These are phyloP conservation scores for Suillus decipiens DNA, from an alignment of 768 basidiomycete species.

Conservation along the genomic window DNA sequence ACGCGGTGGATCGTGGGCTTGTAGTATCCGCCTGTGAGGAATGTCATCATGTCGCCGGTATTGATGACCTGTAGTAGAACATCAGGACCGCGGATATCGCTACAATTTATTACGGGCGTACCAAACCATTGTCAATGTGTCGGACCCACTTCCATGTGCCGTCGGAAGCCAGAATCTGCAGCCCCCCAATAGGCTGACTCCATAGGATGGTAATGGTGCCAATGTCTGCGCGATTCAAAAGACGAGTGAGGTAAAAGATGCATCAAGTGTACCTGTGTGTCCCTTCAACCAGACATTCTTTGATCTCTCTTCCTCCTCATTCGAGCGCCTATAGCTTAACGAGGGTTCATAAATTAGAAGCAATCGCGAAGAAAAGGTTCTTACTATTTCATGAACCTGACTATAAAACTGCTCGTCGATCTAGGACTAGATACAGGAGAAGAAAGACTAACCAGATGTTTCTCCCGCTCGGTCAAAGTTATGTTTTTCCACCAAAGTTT, in stretches of 20 bases:
- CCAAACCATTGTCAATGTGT: slow-evolving; percentile 39
- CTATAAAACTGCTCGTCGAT: slow-evolving; percentile 16
- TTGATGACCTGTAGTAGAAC: slow-evolving; percentile 36
- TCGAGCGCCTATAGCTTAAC: slow-evolving; percentile 32
- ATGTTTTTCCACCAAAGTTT: slow-evolving; percentile 34
- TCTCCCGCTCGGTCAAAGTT: slow-evolving; percentile 29
- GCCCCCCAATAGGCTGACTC: slow-evolving; percentile 39
- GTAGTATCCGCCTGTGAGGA: slow-evolving; percentile 38
- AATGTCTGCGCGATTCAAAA: slow-evolving; percentile 25
- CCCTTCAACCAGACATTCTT: slow-evolving; percentile 38
- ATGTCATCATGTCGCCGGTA: slow-evolving; percentile 36
- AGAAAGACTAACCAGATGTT: slow-evolving; percentile 27
- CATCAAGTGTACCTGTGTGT: slow-evolving; percentile 31
- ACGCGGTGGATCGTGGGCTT: slow-evolving; percentile 41
- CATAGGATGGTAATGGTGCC: slow-evolving; percentile 37
- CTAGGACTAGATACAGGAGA: neutral
- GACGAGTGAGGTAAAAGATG: neutral
- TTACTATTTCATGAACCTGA: slow-evolving; percentile 43
- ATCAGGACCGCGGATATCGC: neutral
- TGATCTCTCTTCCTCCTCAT: slow-evolving; percentile 11
- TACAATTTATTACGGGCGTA: slow-evolving; percentile 13
- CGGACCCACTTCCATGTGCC: slow-evolving; percentile 39
- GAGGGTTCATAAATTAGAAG: neutral
- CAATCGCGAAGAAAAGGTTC: neutral
- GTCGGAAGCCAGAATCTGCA: slow-evolving; percentile 38